Base-by-base conservation (phyloP, 345 rosid species). In the Noccaea caerulescens region DNA sequence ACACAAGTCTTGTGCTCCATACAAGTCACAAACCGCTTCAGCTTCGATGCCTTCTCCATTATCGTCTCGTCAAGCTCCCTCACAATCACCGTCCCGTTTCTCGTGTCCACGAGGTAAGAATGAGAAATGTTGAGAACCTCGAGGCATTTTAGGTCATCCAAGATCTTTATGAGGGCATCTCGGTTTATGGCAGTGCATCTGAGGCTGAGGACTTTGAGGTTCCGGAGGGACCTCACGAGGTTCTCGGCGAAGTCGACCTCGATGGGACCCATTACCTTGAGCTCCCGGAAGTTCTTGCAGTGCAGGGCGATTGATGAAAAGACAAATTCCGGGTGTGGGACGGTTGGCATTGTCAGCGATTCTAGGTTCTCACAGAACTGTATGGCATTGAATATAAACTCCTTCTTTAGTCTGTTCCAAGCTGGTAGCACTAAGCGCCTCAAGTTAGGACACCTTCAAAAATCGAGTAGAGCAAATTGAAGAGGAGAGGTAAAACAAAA, bases 71-170 rank as follows among this genome's bases (percentile, higher is more conserved):
- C 87, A 12, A 89, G 84, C 72, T 79, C 66, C 76, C 23, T 80
- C 3, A 82, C 62, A 4, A 83, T 59, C 25, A 56, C 4, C 5
- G 81, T 30, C 77, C 54, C 70, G 72, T 46, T 72, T 0, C 66
- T 57, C 2, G 72, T 41, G 3, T 84, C 90, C 3, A 82, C 6
- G 53, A 87, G 55, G 60, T 83, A 72, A 75, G 91, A 83, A 53
- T 91, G 96, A 3, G 90, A 83, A 52, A 87, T 86, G 80, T 87
- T 91, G 63, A 91, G 91, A 30, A 86, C 91, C 70, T 91, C 86
- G 1, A 91, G 81, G 44, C 53, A 16, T 14, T 12, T 74, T 66
- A 91, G 13, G 32, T 63, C 16, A 18, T 87, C 90, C 74, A 91
- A 68, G 45, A 91, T 58, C 16, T 5, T 52, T 30, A 84, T 58